A percentile compares a stretch with the other conserved stretches of the same genome.
These are phyloP conservation scores for Pythium aquatile DNA, from an alignment of 352 stramenopile genomes.

Conservation along the genomic window DNA sequence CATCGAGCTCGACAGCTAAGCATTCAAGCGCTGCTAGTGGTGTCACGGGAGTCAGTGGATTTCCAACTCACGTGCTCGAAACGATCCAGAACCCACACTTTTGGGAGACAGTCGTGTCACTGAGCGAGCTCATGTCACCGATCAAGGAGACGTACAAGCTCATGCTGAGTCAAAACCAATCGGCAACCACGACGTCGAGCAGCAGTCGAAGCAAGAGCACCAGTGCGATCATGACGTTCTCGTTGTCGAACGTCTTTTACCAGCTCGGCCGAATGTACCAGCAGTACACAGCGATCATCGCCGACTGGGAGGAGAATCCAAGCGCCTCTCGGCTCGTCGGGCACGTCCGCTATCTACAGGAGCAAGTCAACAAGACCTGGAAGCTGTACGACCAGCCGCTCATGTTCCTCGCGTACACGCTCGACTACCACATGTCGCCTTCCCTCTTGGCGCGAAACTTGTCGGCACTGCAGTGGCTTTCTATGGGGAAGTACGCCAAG, in stretches of 20 bases:
- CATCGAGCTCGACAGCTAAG: neutral
- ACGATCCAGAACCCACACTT: conserved; percentile 68
- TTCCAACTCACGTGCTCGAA: conserved; percentile 41
- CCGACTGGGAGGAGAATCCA: conserved; percentile 66
- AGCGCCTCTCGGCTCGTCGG: conserved; percentile 44
- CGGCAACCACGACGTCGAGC: neutral
- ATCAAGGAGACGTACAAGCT: conserved; percentile 77
- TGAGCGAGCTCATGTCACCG: conserved; percentile 76
- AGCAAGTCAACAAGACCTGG: conserved; percentile 66
- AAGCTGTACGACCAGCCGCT: conserved; percentile 74
- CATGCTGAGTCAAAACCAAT: conserved; percentile 39
- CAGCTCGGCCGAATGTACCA: conserved; percentile 80
- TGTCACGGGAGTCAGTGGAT: conserved; percentile 12
- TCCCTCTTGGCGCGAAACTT: conserved; percentile 47
- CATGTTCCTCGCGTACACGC: conserved; percentile 66
- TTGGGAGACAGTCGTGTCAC: conserved; percentile 68
- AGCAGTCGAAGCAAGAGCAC: neutral
- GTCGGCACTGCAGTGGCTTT: conserved; percentile 63
- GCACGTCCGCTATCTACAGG: conserved; percentile 58
- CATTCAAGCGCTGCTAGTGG: neutral
- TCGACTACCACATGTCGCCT: conserved; percentile 72
- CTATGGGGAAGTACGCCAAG: conserved; percentile 74
- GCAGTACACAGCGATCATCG: conserved; percentile 64
- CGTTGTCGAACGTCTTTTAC: conserved; percentile 69
- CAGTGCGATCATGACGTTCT: conserved; percentile 39